phyloP scores from a whole-genome alignment of 2,329 filamentous ascomycete species.

The Colletotrichum orchidophilum region DNA sequence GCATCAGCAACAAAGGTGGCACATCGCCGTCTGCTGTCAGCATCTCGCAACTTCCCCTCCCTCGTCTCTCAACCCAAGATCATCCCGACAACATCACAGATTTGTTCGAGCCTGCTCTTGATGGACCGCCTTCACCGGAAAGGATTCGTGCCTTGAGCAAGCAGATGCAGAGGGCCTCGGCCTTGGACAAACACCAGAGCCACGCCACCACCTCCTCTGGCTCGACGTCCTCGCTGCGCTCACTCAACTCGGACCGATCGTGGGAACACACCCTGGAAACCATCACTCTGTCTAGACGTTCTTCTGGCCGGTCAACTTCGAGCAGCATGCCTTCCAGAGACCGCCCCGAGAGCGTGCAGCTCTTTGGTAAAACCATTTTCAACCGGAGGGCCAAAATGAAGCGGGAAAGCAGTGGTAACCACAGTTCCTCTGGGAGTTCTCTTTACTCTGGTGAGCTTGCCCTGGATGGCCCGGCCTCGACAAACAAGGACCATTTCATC shows the following conservation, averaged over 20 bases:
- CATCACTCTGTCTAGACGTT: constrained; percentile 61
- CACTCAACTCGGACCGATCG: constrained; percentile 55
- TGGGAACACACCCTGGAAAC: constrained; percentile 62
- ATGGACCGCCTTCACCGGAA: constrained; percentile 69
- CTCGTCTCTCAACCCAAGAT: constrained; percentile 22
- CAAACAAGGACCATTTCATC: constrained; percentile 56
- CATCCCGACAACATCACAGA: constrained; percentile 45
- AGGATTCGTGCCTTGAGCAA: constrained; percentile 66
- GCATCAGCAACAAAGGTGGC: constrained; percentile 32
- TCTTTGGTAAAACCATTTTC: constrained; percentile 69
- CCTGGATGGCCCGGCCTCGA: constrained; percentile 44
- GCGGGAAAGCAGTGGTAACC: constrained; percentile 57
- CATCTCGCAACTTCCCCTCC: constrained; percentile 1
- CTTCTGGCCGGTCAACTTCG: constrained; percentile 64
- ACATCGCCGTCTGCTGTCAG: constrained; percentile 20
- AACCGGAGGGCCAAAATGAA: constrained; percentile 62
- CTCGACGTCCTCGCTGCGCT: constrained; percentile 60
- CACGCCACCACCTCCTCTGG: constrained; percentile 63
- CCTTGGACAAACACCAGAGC: constrained; percentile 56
- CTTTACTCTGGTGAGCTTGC: constrained; percentile 56
- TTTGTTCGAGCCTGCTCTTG: constrained; percentile 65
- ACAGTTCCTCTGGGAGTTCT: constrained; percentile 58
- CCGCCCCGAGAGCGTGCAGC: constrained; percentile 67
- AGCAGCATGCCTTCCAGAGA: constrained; percentile 63
- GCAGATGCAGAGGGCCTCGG: constrained; percentile 65